Percentiles rank a stretch among this genome's conserved stretches.
These are phyloP conservation scores for Vigna trinervia DNA, from an alignment of 306 rosid genomes.

Conservation along the genomic window DNA sequence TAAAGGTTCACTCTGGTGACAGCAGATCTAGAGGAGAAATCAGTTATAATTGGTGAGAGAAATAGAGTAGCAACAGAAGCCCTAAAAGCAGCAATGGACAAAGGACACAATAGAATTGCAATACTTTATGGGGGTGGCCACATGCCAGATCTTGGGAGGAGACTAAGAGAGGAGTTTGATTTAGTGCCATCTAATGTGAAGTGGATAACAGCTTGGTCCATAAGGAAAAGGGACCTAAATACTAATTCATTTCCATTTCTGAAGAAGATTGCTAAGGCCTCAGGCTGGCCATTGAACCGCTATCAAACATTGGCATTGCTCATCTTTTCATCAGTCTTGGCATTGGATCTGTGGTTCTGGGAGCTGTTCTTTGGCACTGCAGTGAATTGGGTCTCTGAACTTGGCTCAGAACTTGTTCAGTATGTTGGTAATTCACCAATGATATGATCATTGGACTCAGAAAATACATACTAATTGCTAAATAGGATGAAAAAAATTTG, in stretches of 20 bases:
- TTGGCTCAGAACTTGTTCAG: constrained; percentile 54
- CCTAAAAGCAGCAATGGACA: constrained; percentile 61
- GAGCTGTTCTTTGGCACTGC: constrained; percentile 87
- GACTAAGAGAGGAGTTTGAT: constrained; percentile 84
- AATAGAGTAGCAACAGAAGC: constrained; percentile 80
- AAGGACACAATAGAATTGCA: constrained; percentile 84
- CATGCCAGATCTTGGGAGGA: constrained; percentile 95
- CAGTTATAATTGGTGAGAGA: constrained; percentile 89
- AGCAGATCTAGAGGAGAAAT: constrained; percentile 79
- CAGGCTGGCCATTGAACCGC: constrained; percentile 98
- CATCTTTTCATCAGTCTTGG: constrained; percentile 84
- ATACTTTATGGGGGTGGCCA: constrained; percentile 98
- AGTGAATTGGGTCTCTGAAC: constrained; percentile 65
- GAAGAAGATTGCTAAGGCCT: constrained; percentile 72
- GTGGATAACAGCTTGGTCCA: constrained; percentile 95
- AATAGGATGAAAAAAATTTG: constrained; percentile 36
- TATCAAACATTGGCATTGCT: constrained; percentile 94
- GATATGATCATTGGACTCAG: constrained; percentile 50
- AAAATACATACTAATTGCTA: constrained; percentile 27
- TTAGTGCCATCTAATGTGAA: constrained; percentile 69
- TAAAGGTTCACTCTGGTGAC: constrained; percentile 80
- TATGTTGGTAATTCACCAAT: constrained; percentile 58
- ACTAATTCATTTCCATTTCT: constrained; percentile 82
- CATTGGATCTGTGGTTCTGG: constrained; percentile 96
- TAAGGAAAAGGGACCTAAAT: constrained; percentile 58